Evolutionary conservation across 768 basidiomycete species (phyloP), one percentile per base, ranked within the genome.

Genomic region (Trametes meyenii): DNA sequence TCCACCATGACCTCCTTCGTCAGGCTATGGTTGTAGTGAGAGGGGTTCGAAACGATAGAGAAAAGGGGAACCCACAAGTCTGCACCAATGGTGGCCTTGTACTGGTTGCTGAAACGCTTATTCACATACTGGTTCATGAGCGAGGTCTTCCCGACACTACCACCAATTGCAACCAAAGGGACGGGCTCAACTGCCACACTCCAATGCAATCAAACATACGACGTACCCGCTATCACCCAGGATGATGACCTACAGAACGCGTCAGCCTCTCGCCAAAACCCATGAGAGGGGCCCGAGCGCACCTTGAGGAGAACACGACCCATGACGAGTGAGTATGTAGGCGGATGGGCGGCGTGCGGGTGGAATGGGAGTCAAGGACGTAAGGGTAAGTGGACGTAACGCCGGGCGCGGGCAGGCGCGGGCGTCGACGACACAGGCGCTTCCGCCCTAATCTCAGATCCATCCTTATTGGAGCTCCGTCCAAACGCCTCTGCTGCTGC

Each of bases 61-160:
- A 58, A 66, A 67, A 51, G 69, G 73, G 73, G 66, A 66, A 83
- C 92, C 62, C 77, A 94, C 92, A 96, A 96, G 84, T 96, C 94
- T 61, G 94, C 94, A 61, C 94, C 94, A 73, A 96, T 96, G 64
- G 97, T 98, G 17, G 97, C 97, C 80, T 98, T 98, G 85, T 99
- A 99, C 79, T 98, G 96, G 79, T 96, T 97, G 76, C 92, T 94
- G 78, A 98, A 99, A 64, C 97, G 90, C 77, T 98, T 98, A 86
- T 98, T 98, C 66, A 99, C 97, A 80, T 97, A 98, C 79, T 99
- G 97, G 81, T 98, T 98, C 97, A 99, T 99, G 70, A 99, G 89
- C 29, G 96, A 98, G 43, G 97, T 98, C 89, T 98, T 98, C 44
- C 96, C 96, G 75, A 98, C 96, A 35, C 52, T 60, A 61, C 26